Base-by-base conservation (phyloP, 1,139 yeast species). In the Pichia sp. region DNA sequence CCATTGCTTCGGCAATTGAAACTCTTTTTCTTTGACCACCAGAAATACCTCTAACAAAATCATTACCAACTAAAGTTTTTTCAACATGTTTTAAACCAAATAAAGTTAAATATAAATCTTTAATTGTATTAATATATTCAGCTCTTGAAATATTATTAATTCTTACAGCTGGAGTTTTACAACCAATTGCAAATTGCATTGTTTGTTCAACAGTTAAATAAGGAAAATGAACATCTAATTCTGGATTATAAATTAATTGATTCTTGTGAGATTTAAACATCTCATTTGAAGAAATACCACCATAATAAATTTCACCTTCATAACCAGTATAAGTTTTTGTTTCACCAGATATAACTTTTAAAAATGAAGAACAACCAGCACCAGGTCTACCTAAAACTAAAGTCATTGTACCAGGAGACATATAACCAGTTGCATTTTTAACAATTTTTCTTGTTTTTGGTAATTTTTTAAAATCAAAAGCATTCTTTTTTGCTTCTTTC, bases 1-100 rank as follows among this genome's bases (percentile, higher is more conserved):
- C 68, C 39, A 79, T 68, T 2, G 76, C 80, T 59, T 81, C 87
- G 20, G 86, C 86, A 55, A 83, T 80, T 5, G 89, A 80, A 26
- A 83, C 90, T 63, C 92, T 79, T 63, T 83, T 83, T 53, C 92
- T 71, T 66, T 83, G 89, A 66, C 92, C 92, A 57, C 92, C 92
- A 36, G 89, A 81, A 32, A 83, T 83, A 63, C 92, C 92, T 56
- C 89, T 74, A 37, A 83, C 74, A 47, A 73, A 76, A 56, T 82
- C 87, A 58, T 78, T 74, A 47, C 90, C 90, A 30, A 82, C 89
- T 53, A 75, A 73, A 28, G 89, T 81, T 59, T 80, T 71, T 50
- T 74, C 70, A n/a, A 86, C 64, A 50, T 69, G 73, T 29, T 68
- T 62, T 45, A 72, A 60, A 28, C 83, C 83, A 51, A 74, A 77